Percentiles rank a stretch among this genome's conserved stretches.
Evolutionary conservation across 2,329 filamentous ascomycete species (phyloP).

Genomic region (Trichophyton rubrum): DNA sequence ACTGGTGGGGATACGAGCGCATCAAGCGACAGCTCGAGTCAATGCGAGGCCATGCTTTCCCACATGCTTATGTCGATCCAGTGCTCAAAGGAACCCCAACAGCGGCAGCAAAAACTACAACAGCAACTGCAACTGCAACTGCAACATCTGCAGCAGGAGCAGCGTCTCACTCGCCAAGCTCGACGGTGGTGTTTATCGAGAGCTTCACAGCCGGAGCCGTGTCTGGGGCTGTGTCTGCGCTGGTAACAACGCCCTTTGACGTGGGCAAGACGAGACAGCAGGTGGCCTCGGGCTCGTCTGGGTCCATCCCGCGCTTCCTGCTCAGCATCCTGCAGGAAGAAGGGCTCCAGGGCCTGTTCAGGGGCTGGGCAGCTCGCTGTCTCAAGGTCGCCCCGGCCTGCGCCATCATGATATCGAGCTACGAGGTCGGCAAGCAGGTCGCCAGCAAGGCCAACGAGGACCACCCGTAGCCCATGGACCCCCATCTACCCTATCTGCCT

Average conservation of each 20-base stretch:
- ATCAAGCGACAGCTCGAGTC: slow-evolving; percentile 61
- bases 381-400: slow-evolving; percentile 92
- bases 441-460: slow-evolving; percentile 62
- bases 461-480: slow-evolving; percentile 14
- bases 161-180: slow-evolving; percentile 44
- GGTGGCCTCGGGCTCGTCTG: slow-evolving; percentile 32
- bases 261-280: slow-evolving; percentile 95
- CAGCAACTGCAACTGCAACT: too few relatives aligned
- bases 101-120: too few relatives aligned
- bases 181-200: slow-evolving; percentile 67
- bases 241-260: slow-evolving; percentile 89
- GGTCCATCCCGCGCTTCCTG: slow-evolving; percentile 67
- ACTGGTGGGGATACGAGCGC: slow-evolving; percentile 96
- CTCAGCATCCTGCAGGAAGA: slow-evolving; percentile 83
- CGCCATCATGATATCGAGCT: slow-evolving; percentile 98
- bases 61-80: neutral
- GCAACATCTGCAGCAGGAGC: too few relatives aligned
- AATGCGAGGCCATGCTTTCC: slow-evolving; percentile 41
- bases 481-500: neutral
- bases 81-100: neutral
- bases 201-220: slow-evolving; percentile 76
- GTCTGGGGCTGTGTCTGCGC: slow-evolving; percentile 72
- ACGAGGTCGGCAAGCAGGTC: slow-evolving; percentile 86
- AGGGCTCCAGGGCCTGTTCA: slow-evolving; percentile 69
- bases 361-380: slow-evolving; percentile 79